These are phyloP conservation scores for Auriscalpium vulgare DNA, from an alignment of 768 basidiomycete species.

Conservation along the genomic window DNA sequence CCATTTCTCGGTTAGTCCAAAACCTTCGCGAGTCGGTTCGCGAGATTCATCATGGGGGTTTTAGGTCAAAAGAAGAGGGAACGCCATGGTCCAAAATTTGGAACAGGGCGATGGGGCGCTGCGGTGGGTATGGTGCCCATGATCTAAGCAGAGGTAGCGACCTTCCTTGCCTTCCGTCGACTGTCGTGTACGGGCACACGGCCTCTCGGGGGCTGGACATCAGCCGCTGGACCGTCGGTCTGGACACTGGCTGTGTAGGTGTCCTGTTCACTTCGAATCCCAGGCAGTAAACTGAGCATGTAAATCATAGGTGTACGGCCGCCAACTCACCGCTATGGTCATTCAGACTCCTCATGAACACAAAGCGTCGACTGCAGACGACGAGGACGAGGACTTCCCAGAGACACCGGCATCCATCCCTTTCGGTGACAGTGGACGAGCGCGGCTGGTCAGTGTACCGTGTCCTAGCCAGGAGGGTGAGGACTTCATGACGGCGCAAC, in stretches of 20 bases:
- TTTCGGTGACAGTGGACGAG: slow-evolving; percentile 52
- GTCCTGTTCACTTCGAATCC: not conserved
- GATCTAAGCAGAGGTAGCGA: slow-evolving; percentile 16
- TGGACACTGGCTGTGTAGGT: slow-evolving; percentile 79
- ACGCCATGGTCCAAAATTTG: slow-evolving; percentile 72
- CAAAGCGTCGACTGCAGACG: not conserved
- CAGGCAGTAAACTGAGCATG: not conserved
- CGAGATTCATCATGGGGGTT: not conserved
- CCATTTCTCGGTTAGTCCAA: slow-evolving; percentile 29
- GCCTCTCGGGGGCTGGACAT: slow-evolving; percentile 76
- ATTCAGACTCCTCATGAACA: slow-evolving; percentile 26
- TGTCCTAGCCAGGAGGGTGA: too few species aligned
- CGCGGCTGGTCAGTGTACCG: slow-evolving; percentile 38
- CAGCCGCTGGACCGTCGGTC: slow-evolving; percentile 75
- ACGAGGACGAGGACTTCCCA: slow-evolving; percentile 16
- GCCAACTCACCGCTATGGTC: slow-evolving; percentile 60
- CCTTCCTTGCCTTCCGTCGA: slow-evolving; percentile 62
- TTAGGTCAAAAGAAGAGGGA: slow-evolving; percentile 35
- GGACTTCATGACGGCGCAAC: too few species aligned
- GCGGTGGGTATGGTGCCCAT: slow-evolving; percentile 37
- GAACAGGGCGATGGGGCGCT: slow-evolving; percentile 55
- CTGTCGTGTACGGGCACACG: slow-evolving; percentile 83
- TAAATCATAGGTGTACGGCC: slow-evolving; percentile 44
- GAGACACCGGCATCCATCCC: slow-evolving; percentile 23
- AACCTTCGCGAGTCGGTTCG: not conserved